Base-by-base conservation (phyloP, 2,329 filamentous ascomycete species). In the Pseudogymnoascus sp. region DNA sequence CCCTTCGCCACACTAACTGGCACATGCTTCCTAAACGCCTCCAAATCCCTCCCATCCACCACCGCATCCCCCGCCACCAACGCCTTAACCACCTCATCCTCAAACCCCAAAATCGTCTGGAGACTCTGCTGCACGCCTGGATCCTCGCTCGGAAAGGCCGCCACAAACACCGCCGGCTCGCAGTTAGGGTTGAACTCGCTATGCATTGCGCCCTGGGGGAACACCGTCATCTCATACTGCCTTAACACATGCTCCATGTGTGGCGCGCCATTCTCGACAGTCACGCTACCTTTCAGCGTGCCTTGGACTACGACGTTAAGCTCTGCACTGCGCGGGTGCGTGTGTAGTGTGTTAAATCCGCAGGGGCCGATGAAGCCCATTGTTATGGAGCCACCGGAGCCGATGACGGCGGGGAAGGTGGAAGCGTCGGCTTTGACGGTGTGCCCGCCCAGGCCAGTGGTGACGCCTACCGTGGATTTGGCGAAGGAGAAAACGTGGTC, bases 171-270 rank as follows among this genome's bases (percentile, higher is more conserved):
- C 60, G 77, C 78, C 37, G 75, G 70, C 41, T 75, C 72, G 70
- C 81, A 84, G 65, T 77, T 73, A 1, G 80, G 80, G 72, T 84
- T 84, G 70, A 76, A 81, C 67, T 83, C 78, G 6, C 77, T 79
- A 71, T 85, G 82, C 22, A 83, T 68, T 5, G 76, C 74, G 30
- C 81, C 82, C 68, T 78, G 76, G 65, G 78, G 80, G 72, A 83
- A 83, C 57, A 79, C 76, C 2, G 78, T 80, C 72, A 81, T 78
- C 70, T 79, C 75, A 70, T 75, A 75, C 63, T 73, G 69, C 7
- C 65, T 67, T 38, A 83, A 69, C 41, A 70, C 73, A 64, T 74
- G 76, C 58, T 65, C 68, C 72, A 62, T 71, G 70, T 32, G 67
- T 62, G 59, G 72, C 72, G 62, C 73, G 47, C 77, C 77, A 70